phyloP scores from a whole-genome alignment of 2,329 filamentous ascomycete genomes.

The Sphaceloma murrayae region DNA sequence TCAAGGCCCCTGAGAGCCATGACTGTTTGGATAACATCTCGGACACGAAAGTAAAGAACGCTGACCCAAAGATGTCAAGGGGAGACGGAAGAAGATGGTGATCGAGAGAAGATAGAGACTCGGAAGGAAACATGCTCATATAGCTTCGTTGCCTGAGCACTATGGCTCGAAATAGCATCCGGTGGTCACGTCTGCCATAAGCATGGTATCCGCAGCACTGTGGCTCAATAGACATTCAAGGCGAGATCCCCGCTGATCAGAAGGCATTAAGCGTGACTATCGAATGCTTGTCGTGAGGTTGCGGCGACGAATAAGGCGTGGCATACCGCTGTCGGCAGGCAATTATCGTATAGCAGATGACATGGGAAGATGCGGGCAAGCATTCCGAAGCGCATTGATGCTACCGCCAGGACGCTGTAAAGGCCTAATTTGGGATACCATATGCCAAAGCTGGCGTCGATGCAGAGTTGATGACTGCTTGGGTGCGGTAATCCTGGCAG shows the following conservation, averaged over 20 bases:
- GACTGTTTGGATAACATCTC: conserved; percentile 6
- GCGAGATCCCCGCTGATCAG: conserved; percentile 17
- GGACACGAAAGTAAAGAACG: background rate
- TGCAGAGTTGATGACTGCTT: conserved; percentile 1
- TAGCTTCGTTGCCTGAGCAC: background rate
- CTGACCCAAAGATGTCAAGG: background rate
- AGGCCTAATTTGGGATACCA: conserved; percentile 3
- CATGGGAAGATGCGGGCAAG: background rate
- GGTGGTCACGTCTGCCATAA: background rate
- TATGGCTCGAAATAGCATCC: conserved; percentile 6
- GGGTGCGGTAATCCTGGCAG: conserved; percentile 6
- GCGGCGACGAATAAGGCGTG: background rate
- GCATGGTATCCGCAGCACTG: background rate
- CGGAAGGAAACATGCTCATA: conserved; percentile 11
- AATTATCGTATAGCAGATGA: conserved; percentile 1
- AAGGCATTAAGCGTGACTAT: conserved; percentile 16
- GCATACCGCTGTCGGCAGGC: background rate
- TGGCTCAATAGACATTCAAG: conserved; percentile 6
- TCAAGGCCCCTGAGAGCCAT: conserved; percentile 12
- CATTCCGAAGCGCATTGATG: conserved; percentile 3
- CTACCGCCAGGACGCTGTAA: background rate
- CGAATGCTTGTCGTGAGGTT: conserved; percentile 12
- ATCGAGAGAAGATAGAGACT: background rate
- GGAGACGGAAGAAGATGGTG: background rate
- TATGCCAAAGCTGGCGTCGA: background rate